These are phyloP conservation scores for Podaxis sp. DNA, from an alignment of 768 basidiomycete species.

Conservation along the genomic window DNA sequence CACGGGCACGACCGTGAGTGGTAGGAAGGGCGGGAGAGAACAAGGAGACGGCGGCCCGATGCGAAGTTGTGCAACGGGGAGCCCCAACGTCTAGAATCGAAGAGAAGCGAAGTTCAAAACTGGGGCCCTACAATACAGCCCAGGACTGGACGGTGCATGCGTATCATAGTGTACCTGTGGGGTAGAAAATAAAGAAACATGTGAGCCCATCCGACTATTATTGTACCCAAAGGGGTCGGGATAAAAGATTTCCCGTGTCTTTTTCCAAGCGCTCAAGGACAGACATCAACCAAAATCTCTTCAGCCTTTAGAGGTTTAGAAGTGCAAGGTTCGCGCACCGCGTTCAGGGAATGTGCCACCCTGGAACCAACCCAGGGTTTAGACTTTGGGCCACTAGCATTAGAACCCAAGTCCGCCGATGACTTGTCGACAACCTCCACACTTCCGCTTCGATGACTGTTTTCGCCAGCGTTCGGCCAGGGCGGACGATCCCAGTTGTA, in stretches of 20 bases:
- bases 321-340: neutral
- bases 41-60: neutral
- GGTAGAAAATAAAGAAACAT: no score
- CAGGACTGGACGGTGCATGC: no score
- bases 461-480: neutral
- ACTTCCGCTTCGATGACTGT: neutral
- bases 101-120: neutral
- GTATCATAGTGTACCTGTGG: no score
- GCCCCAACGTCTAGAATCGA: neutral
- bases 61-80: neutral
- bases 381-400: neutral
- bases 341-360: neutral
- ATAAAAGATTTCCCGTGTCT: no score
- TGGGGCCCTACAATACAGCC: neutral
- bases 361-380: neutral
- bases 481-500: neutral
- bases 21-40: neutral
- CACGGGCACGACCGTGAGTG: no score
- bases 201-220: no score
- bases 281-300: no score
- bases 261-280: no score
- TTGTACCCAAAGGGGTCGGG: no score
- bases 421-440: neutral
- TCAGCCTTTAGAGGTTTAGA: neutral
- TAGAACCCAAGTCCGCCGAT: neutral